A percentile compares a stretch with the other conserved stretches of the same genome.
Conservation (phyloP, 225 moss, liverwort and hornwort genomes). For the Lunularia cruciata region DNA sequence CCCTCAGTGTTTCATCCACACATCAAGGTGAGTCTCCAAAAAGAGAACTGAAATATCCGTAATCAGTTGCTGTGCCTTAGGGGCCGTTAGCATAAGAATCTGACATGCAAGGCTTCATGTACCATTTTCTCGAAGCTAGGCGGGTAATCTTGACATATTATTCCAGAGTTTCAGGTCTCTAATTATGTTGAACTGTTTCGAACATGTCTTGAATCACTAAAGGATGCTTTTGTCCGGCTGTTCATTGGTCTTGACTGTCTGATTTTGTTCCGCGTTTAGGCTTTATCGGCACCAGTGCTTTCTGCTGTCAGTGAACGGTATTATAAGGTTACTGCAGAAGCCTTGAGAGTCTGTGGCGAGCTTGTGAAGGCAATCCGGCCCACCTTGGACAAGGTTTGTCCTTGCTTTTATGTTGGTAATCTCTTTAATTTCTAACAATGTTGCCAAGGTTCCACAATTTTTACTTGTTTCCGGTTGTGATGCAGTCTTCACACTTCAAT, state of each 20-base stretch:
- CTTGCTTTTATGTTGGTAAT: neutral
- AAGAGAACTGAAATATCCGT: neutral
- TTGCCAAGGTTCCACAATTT: neutral
- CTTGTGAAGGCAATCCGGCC: constrained; percentile 98
- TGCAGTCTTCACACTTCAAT: constrained; percentile 80
- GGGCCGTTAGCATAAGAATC: no score
- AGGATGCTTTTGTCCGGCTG: neutral
- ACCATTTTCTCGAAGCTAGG: no score
- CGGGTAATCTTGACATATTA: no score
- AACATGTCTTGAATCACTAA: neutral
- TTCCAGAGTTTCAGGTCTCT: no score
- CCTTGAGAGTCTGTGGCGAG: constrained; percentile 96
- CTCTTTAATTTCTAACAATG: neutral
- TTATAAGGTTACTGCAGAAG: constrained; percentile 99
- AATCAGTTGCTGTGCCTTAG: no score
- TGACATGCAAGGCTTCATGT: neutral
- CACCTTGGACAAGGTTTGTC: constrained; percentile 59
- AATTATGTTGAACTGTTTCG: neutral
- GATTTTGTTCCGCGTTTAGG: constrained; percentile 40
- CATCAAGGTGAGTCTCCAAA: constrained; percentile 59
- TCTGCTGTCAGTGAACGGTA: constrained; percentile 93
- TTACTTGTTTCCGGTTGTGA: neutral
- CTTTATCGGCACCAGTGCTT: constrained; percentile 89
- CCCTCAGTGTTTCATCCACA: constrained; percentile 95
- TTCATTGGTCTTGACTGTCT: neutral